A percentile compares a stretch with the other conserved stretches of the same genome.
Evolutionary conservation across 2,329 filamentous ascomycete species (phyloP).

Genomic region (Lachnellula subtilissima): DNA sequence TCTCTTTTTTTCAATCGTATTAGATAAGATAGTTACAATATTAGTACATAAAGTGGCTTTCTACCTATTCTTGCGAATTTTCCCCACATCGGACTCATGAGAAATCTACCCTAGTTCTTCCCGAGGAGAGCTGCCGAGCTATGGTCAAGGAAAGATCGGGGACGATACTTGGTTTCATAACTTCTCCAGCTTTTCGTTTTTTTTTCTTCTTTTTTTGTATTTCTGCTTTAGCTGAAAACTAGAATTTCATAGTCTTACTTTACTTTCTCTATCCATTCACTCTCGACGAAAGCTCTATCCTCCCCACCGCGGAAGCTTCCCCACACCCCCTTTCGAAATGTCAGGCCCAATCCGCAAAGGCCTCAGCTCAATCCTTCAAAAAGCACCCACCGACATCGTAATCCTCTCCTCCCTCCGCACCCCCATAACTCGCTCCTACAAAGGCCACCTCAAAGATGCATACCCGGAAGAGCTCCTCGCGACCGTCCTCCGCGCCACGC

Average conservation of each 20-base stretch:
- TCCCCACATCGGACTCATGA: too few species aligned
- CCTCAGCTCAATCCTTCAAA: slow-evolving; percentile 70
- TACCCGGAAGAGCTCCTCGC: slow-evolving; percentile 87
- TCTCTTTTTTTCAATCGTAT: too few species aligned
- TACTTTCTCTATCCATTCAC: not conserved
- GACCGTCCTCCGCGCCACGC: slow-evolving; percentile 59
- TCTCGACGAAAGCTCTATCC: not conserved
- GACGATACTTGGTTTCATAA: not conserved
- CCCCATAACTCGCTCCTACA: slow-evolving; percentile 76
- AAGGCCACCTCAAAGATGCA: slow-evolving; percentile 78
- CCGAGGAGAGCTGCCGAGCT: not conserved
- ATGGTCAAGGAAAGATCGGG: not conserved
- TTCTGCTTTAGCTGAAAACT: not conserved
- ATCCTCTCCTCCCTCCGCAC: slow-evolving; percentile 89
- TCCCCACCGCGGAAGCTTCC: not conserved
- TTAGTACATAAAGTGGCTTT: too few species aligned
- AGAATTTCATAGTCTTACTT: not conserved
- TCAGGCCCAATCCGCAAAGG: slow-evolving; percentile 50
- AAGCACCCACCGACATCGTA: slow-evolving; percentile 75
- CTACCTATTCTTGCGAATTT: too few species aligned
- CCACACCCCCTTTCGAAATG: slow-evolving; percentile 18
- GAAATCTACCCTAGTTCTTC: not conserved
- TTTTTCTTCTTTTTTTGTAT: not conserved
- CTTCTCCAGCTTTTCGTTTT: not conserved
- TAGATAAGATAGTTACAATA: too few species aligned